Conservation (phyloP, 192 early-diverging fungal genomes). For the Gaertneriomyces semiglobifer region DNA sequence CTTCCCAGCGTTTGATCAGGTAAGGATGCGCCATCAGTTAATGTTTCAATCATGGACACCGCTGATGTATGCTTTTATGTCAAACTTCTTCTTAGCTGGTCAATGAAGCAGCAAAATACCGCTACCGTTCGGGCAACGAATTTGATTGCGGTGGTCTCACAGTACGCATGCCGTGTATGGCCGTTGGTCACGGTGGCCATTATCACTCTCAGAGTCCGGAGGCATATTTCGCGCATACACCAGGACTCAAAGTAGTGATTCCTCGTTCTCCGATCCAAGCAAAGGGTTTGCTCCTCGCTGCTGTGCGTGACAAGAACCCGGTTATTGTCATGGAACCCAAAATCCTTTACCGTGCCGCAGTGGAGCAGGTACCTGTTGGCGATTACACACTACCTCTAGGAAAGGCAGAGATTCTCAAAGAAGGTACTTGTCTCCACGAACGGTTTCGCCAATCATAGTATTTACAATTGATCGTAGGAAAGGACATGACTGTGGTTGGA, state of each 20-base stretch:
- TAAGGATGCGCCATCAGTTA: slow-evolving; percentile 20
- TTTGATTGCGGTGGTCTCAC: slow-evolving; percentile 90
- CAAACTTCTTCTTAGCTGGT: slow-evolving; percentile 56
- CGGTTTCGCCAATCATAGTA: too few species aligned
- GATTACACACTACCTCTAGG: slow-evolving; percentile 89
- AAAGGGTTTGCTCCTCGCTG: slow-evolving; percentile 86
- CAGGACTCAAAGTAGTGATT: slow-evolving; percentile 88
- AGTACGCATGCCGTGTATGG: slow-evolving; percentile 83
- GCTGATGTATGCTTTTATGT: neutral
- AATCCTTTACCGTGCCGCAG: slow-evolving; percentile 91
- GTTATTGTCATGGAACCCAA: slow-evolving; percentile 97
- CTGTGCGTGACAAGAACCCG: slow-evolving; percentile 90
- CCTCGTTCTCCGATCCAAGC: slow-evolving; percentile 92
- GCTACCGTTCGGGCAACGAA: slow-evolving; percentile 89
- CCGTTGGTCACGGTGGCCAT: slow-evolving; percentile 95
- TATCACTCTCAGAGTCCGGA: slow-evolving; percentile 96
- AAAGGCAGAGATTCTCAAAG: slow-evolving; percentile 85
- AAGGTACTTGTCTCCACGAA: slow-evolving; percentile 29
- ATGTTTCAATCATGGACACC: neutral
- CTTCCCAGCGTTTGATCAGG: slow-evolving; percentile 96
- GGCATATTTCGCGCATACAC: slow-evolving; percentile 91
- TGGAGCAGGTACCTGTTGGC: slow-evolving; percentile 88
- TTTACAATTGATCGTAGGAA: slow-evolving; percentile 42
- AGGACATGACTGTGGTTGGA: slow-evolving; percentile 86
- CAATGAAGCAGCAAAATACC: slow-evolving; percentile 96